phyloP scores from a whole-genome alignment of 331 rosid genomes.

The Cydonia oblonga region DNA sequence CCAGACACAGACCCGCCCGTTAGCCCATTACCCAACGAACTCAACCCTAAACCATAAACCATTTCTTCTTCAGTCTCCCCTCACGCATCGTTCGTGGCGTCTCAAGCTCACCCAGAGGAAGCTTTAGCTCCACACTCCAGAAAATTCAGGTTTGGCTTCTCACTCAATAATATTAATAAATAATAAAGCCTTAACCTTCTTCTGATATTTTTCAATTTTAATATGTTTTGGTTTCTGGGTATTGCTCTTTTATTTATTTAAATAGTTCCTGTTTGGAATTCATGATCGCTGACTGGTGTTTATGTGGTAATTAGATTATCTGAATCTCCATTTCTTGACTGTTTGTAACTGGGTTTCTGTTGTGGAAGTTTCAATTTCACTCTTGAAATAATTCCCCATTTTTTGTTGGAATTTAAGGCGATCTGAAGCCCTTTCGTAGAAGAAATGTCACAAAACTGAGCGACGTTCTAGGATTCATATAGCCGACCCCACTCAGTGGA shows the following conservation, averaged over 20 bases:
- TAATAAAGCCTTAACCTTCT: neutral
- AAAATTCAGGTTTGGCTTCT: neutral
- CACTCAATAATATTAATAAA: neutral
- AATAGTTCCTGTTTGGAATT: neutral
- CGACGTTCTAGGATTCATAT: no score
- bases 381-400: no score
- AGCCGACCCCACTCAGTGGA: no score
- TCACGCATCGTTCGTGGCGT: neutral
- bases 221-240: neutral
- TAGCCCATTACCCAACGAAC: neutral
- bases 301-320: neutral
- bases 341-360: neutral
- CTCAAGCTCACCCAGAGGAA: neutral
- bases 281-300: no score
- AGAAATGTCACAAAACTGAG: no score
- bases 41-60: neutral
- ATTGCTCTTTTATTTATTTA: neutral
- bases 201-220: neutral
- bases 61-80: neutral
- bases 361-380: neutral
- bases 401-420: no score
- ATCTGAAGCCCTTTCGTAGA: no score
- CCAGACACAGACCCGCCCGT: no score
- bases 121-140: neutral
- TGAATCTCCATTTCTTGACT: neutral